Conservation (phyloP, 148 eudicot species). For the Limonium bicolor region DNA sequence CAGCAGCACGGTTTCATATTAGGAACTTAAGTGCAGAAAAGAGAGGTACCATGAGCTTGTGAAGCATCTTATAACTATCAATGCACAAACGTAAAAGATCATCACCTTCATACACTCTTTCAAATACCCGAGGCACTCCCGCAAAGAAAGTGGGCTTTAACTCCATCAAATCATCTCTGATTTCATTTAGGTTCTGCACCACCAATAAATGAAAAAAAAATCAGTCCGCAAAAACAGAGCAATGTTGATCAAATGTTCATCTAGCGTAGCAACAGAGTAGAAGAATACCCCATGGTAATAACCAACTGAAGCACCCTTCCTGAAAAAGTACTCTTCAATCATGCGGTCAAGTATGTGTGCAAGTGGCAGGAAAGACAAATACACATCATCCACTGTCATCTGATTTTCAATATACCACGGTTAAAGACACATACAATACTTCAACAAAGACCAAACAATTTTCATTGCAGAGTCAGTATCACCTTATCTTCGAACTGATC, state of each 20-base stretch:
- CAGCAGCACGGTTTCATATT: too few species aligned
- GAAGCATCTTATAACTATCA: neutral
- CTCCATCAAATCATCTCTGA: conserved; percentile 77
- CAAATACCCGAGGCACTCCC: conserved; percentile 87
- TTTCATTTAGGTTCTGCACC: conserved; percentile 61
- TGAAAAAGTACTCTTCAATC: conserved; percentile 90
- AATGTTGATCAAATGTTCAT: neutral
- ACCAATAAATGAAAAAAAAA: conserved; percentile 1
- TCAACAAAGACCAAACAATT: neutral
- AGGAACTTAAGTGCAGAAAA: too few species aligned
- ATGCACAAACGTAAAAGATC: neutral
- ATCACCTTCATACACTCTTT: conserved; percentile 84
- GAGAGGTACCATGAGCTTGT: neutral
- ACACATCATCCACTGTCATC: conserved; percentile 90
- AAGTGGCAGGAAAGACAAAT: conserved; percentile 86
- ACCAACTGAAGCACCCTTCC: conserved; percentile 95
- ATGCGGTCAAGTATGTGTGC: conserved; percentile 96
- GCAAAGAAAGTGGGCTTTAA: conserved; percentile 88
- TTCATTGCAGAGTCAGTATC: conserved; percentile 1
- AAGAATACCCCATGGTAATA: conserved; percentile 86
- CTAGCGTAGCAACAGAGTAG: too few species aligned
- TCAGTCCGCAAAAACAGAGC: neutral
- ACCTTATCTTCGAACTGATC: conserved; percentile 93
- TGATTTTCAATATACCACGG: conserved; percentile 7
- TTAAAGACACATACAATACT: neutral